phyloP scores from a whole-genome alignment of 805 yeast species.

The Monosporozyma solicola region DNA sequence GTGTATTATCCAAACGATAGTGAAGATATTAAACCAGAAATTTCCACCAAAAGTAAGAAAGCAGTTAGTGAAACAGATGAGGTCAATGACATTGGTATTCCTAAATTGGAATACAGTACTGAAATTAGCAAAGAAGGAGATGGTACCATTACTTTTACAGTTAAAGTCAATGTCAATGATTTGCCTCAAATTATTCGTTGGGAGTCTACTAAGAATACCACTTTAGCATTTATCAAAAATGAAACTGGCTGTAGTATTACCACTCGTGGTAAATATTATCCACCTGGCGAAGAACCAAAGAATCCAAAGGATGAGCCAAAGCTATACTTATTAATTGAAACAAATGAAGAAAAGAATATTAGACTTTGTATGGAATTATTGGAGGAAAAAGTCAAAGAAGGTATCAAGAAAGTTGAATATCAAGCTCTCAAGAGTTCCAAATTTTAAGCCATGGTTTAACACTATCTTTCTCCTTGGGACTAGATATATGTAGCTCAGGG shows the following conservation, averaged over 20 bases:
- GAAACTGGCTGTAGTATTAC: conserved; percentile 70
- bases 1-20: neutral
- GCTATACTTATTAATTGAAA: conserved; percentile 70
- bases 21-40: conserved; percentile 1
- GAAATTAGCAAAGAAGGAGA: conserved; percentile 49
- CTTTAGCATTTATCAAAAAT: conserved; percentile 55
- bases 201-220: conserved; percentile 63
- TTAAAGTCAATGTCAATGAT: conserved; percentile 73
- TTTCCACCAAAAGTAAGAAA: conserved; percentile 6
- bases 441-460: conserved; percentile 27
- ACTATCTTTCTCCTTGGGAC: neutral
- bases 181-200: conserved; percentile 74
- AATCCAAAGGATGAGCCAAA: conserved; percentile 58
- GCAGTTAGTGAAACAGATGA: conserved; percentile 8
- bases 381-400: conserved; percentile 47
- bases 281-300: conserved; percentile 47
- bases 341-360: conserved; percentile 51
- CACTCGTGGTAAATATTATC: conserved; percentile 68
- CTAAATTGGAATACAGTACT: conserved; percentile 41
- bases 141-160: conserved; percentile 47
- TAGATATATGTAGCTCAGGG: too few species aligned
- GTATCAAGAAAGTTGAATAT: conserved; percentile 41
- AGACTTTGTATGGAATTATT: conserved; percentile 49
- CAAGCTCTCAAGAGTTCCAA: conserved; percentile 40
- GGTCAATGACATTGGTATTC: conserved; percentile 15